Evolutionary conservation across 805 yeast species (phyloP), one percentile per base, ranked within the genome.

Genomic region (Barnettozyma vustinii): DNA sequence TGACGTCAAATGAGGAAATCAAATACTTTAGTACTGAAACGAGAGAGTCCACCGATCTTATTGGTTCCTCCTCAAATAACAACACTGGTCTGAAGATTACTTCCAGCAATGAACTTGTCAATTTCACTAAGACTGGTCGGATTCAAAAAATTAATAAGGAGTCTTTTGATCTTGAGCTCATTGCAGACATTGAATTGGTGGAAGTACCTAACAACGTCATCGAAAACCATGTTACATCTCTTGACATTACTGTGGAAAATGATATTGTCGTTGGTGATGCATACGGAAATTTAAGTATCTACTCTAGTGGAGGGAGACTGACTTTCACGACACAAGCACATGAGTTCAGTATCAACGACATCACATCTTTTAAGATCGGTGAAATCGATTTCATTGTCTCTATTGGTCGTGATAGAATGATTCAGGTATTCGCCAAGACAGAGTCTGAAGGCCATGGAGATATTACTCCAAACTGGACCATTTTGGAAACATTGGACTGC

Each of bases 331-430:
- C 67, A 0, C 72, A 75, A 40, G 79, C 80, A 1, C 84, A 81
- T 53, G 75, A 78, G 21, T 76, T 80, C 8, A 63, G 76, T 10
- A 62, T 80, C 15, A 79, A 76, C 50, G 81, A 74, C 40, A 56
- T 79, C 2, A 47, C 61, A 1, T 65, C 61, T 45, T 74, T 76
- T 48, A 57, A 61, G 40, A 48, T 66, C 4, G 65, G 52, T 0
- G 51, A 52, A 0, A 40, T 50, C 16, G 57, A 65, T 35, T 68
- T 75, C 42, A 56, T 75, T 5, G 71, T 72, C 18, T 73, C 79
- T 37, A 74, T 76, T 25, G 77, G 84, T 1, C 63, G 87, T 39
- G 88, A 83, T 58, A 59, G 88, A 45, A 83, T 81, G 70, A 73
- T 83, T 27, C 88, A 83, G 58, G 58, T 82, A 0, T 79, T 78